A percentile compares a stretch with the other conserved stretches of the same genome.
These are phyloP conservation scores for Nectriaceae sp. DNA, from an alignment of 2,329 filamentous ascomycete genomes.

Conservation along the genomic window DNA sequence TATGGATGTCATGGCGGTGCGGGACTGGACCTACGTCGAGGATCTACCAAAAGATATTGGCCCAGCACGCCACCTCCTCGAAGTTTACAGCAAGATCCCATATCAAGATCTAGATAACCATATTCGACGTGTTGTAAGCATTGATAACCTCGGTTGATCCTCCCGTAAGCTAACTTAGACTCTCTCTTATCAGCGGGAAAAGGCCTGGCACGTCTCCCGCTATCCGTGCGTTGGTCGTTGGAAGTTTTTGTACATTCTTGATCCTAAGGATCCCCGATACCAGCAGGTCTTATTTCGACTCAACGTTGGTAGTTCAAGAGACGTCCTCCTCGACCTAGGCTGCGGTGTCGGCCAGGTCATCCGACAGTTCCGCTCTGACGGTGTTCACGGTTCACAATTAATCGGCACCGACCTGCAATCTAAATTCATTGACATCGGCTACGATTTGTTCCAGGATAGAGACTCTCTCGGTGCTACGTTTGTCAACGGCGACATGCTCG, in stretches of 20 bases:
- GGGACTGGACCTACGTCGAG: constrained; percentile 40
- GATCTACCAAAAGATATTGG: constrained; percentile 40
- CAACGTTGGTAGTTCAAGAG: constrained; percentile 37
- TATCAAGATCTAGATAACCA: constrained; percentile 37
- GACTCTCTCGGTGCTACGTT: constrained; percentile 48
- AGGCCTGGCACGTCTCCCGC: constrained; percentile 46
- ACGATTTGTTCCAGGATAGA: constrained; percentile 65
- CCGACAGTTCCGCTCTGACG: constrained; percentile 52
- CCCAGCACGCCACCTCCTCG: constrained; percentile 38
- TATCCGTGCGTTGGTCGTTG: constrained; percentile 51
- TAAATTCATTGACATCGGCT: constrained; percentile 58
- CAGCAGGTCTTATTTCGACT: constrained; percentile 45
- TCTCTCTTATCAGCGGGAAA: constrained; percentile 40
- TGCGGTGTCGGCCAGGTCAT: constrained; percentile 54
- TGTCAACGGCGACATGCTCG: constrained; percentile 52
- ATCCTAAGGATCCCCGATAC: constrained; percentile 44
- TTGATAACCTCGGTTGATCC: not conserved
- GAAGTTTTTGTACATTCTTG: constrained; percentile 49
- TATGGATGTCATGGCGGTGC: constrained; percentile 38
- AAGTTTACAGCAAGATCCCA: constrained; percentile 41
- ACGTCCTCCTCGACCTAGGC: constrained; percentile 50
- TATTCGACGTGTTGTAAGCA: constrained; percentile 38
- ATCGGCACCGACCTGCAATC: constrained; percentile 51
- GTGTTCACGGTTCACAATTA: constrained; percentile 49
- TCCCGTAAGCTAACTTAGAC: constrained; percentile 10